phyloP scores from a whole-genome alignment of 1,284 basidiomycete species.

The Mycena citricolor region DNA sequence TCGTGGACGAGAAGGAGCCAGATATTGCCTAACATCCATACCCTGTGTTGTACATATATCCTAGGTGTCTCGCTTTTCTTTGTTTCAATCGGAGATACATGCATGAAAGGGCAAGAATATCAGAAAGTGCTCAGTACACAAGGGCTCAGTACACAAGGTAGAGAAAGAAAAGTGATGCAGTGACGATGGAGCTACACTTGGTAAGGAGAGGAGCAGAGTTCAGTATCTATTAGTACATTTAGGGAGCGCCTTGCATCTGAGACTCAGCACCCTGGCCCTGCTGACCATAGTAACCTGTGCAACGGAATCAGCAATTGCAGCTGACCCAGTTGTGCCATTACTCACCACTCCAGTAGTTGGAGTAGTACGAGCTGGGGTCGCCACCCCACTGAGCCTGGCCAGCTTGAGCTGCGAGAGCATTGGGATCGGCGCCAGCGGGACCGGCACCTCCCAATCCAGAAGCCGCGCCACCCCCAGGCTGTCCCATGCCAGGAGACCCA shows the following conservation, averaged over 20 bases:
- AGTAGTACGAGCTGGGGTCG: constrained; percentile 76
- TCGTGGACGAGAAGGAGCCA: constrained; percentile 48
- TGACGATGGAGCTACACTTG: constrained; percentile 34
- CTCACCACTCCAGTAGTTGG: constrained; percentile 82
- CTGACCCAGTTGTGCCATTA: too few species aligned
- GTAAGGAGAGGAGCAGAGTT: constrained; percentile 24
- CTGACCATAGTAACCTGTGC: constrained; percentile 74
- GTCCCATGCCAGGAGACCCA: constrained; percentile 67
- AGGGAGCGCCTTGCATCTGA: constrained; percentile 61
- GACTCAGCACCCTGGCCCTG: constrained; percentile 59
- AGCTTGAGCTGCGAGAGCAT: constrained; percentile 49
- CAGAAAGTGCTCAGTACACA: too few species aligned
- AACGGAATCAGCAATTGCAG: too few species aligned
- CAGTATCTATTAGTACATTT: constrained; percentile 35
- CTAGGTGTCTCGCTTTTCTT: constrained; percentile 10
- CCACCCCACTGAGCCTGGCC: constrained; percentile 72
- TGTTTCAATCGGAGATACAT: constrained; percentile 22
- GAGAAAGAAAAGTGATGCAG: constrained; percentile 21
- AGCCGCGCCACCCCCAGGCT: constrained; percentile 49
- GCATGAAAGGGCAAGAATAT: constrained; percentile 22
- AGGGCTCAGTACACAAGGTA: constrained; percentile 17
- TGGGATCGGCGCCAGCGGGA: constrained; percentile 56
- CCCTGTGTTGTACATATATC: constrained; percentile 28
- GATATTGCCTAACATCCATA: constrained; percentile 25
- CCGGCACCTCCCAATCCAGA: constrained; percentile 56